These are phyloP conservation scores for Kregervanrija fluxuum DNA, from an alignment of 805 yeast species.

Conservation along the genomic window DNA sequence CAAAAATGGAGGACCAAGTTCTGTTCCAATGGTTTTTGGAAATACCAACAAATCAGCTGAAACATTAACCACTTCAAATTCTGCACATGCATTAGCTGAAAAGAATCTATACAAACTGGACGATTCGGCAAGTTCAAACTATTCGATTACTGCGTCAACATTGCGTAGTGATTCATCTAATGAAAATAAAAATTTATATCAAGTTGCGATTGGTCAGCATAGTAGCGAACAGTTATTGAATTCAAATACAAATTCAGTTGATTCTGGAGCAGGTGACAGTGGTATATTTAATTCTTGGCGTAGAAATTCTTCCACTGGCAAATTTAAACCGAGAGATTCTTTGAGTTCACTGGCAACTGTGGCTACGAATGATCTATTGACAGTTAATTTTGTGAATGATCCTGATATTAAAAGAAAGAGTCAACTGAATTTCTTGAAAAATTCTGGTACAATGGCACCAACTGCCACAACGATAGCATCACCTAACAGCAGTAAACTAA, in stretches of 20 bases:
- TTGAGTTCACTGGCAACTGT: conserved; percentile 74
- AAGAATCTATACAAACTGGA: conserved; percentile 47
- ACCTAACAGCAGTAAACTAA: conserved; percentile 9
- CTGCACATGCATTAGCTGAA: conserved; percentile 34
- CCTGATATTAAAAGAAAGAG: conserved; percentile 32
- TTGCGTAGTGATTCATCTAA: conserved; percentile 36
- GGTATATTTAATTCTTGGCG: conserved; percentile 59
- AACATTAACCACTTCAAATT: conserved; percentile 4
- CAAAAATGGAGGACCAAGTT: conserved; percentile 10
- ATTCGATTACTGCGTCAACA: conserved; percentile 37
- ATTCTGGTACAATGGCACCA: neutral
- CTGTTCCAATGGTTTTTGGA: conserved; percentile 18
- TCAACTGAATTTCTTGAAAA: conserved; percentile 21
- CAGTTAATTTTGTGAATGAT: conserved; percentile 70
- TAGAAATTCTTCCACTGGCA: conserved; percentile 28
- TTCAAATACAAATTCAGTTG: neutral
- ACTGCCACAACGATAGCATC: conserved; percentile 12
- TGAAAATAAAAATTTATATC: conserved; percentile 5
- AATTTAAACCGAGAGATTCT: conserved; percentile 53
- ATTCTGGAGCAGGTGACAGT: conserved; percentile 1
- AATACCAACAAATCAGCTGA: conserved; percentile 17
- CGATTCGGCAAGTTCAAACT: conserved; percentile 26
- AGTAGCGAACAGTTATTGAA: conserved; percentile 31
- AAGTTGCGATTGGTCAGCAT: conserved; percentile 18
- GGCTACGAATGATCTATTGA: conserved; percentile 74